Evolutionary conservation across 306 rosid species (phyloP).

Genomic region (Fragaria ananassa): DNA sequence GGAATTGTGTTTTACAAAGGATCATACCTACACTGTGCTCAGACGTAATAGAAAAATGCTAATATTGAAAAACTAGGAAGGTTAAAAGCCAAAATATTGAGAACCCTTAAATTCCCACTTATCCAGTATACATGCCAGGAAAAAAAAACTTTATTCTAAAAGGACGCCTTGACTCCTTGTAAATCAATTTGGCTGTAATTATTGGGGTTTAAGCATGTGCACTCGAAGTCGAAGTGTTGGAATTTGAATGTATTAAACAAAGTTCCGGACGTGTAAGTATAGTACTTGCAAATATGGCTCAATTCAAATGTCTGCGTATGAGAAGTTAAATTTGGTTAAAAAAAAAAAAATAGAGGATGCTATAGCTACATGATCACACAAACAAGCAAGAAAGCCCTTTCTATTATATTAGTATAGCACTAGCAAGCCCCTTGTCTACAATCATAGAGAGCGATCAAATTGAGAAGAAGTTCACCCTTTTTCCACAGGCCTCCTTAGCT

Average conservation of each 20-base stretch:
- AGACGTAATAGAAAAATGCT: neutral
- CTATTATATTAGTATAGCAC: neutral
- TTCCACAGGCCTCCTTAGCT: constrained; percentile 88
- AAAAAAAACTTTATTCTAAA: neutral
- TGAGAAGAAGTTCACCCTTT: constrained; percentile 52
- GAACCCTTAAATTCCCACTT: neutral
- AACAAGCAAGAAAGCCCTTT: neutral
- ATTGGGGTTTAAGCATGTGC: neutral
- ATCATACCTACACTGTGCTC: neutral
- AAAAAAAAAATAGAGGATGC: neutral
- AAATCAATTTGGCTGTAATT: neutral
- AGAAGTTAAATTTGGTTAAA: neutral
- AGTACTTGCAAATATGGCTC: constrained; percentile 7
- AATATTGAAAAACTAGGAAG: neutral
- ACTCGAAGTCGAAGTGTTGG: neutral
- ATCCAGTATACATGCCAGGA: neutral
- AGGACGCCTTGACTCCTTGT: neutral
- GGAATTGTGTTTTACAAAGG: neutral
- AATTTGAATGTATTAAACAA: neutral
- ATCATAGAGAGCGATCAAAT: neutral
- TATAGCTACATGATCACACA: neutral
- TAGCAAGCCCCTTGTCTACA: neutral
- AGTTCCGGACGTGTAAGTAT: constrained; percentile 1
- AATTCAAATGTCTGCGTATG: neutral
- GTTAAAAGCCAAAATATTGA: neutral